phyloP scores from a whole-genome alignment of 257 asterid species.

The Gynochthodes officinalis region DNA sequence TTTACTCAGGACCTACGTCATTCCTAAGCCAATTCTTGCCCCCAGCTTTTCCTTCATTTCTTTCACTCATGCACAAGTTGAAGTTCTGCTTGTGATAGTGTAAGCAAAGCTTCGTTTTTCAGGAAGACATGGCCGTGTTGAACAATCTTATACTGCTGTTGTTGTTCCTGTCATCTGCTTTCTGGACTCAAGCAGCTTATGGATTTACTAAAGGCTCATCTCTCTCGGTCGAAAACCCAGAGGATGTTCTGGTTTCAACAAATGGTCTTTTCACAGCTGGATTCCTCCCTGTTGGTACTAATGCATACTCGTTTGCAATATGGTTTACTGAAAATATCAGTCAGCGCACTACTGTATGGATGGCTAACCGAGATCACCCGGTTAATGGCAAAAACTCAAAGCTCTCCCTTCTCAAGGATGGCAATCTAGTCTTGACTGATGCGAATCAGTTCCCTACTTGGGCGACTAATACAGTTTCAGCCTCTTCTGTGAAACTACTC shows the following conservation, averaged over 20 bases:
- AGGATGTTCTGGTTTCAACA: conserved; percentile 15
- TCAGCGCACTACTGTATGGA: conserved; percentile 31
- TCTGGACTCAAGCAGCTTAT: not conserved
- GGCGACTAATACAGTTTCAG: conserved; percentile 12
- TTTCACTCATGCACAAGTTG: no score
- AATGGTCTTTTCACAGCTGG: conserved; percentile 26
- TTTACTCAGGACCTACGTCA: no score
- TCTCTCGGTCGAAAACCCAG: conserved; percentile 5
- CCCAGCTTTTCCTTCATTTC: no score
- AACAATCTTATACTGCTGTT: no score
- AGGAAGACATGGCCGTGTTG: no score
- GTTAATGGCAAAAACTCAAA: conserved; percentile 20
- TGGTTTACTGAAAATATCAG: conserved; percentile 18
- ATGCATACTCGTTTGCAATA: conserved; percentile 28
- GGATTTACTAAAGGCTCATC: conserved; percentile 3
- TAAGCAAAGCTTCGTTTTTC: no score
- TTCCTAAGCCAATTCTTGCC: no score
- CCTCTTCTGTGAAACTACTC: conserved; percentile 1
- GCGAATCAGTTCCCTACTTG: conserved; percentile 22
- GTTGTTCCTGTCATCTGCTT: not conserved
- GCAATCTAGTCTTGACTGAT: conserved; percentile 26
- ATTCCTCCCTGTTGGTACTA: conserved; percentile 24
- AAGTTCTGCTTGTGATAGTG: no score
- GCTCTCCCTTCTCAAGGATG: conserved; percentile 15
- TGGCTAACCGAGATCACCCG: conserved; percentile 32